Conservation (phyloP, 2,329 filamentous ascomycete genomes). For the Pseudocercospora musae region DNA sequence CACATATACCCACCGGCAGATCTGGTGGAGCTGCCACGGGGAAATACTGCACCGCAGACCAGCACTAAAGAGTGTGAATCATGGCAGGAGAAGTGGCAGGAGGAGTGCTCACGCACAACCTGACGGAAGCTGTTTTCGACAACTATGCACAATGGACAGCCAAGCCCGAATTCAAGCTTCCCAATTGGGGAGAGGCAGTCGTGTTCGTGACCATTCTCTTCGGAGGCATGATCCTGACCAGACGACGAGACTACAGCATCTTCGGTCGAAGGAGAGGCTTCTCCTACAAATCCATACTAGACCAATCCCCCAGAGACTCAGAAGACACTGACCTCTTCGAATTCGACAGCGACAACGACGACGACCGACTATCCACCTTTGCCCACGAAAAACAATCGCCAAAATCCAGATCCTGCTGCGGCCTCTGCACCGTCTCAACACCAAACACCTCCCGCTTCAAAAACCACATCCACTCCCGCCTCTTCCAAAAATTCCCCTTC, state of each 20-base stretch:
- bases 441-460: constrained; percentile 51
- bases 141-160: constrained; percentile 17
- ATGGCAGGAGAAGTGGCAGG: constrained; percentile 11
- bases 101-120: constrained; percentile 5
- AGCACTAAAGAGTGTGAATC: background rate
- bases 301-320: constrained; percentile 20
- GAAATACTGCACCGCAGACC: background rate
- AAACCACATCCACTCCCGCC: constrained; percentile 57
- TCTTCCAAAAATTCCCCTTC: constrained; percentile 66
- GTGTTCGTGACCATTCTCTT: constrained; percentile 52
- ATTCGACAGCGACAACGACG: constrained; percentile 37
- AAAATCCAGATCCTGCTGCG: constrained; percentile 52
- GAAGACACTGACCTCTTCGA: constrained; percentile 38
- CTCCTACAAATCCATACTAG: constrained; percentile 34
- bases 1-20: background rate
- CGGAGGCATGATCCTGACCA: constrained; percentile 48
- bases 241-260: constrained; percentile 45
- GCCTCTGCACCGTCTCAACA: constrained; percentile 44
- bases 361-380: constrained; percentile 32
- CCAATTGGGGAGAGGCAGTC: constrained; percentile 21
- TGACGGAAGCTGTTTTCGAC: constrained; percentile 12
- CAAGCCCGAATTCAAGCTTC: constrained; percentile 20
- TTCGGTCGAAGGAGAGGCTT: constrained; percentile 30
- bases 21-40: background rate
- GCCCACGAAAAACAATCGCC: constrained; percentile 41